Base-by-base conservation (phyloP, 2,329 filamentous ascomycete genomes). In the Aureobasidium uvarum region DNA sequence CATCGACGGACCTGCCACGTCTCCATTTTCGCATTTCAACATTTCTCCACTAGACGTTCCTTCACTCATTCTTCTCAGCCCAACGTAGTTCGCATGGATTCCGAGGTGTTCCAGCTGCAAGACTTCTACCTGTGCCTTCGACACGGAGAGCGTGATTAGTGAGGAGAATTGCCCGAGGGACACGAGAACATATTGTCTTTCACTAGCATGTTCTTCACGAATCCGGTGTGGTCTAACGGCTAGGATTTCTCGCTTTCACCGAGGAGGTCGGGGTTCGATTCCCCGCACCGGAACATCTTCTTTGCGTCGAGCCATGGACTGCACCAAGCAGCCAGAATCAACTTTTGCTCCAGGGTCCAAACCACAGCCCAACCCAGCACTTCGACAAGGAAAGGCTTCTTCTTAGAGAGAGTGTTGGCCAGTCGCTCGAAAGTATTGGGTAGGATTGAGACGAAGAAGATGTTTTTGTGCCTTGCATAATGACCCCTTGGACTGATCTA, bases 181-280 rank as follows among this genome's bases (percentile, higher is more conserved):
- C n/a, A n/a, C n/a, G n/a, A n/a, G n/a, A n/a, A n/a, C n/a, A n/a
- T n/a, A n/a, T n/a, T n/a, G n/a, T n/a, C n/a, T n/a, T n/a, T n/a
- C n/a, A n/a, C n/a, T n/a, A n/a, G n/a, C n/a, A n/a, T n/a, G n/a
- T 28, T 28, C 3, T 2, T 50, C n/a, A 52, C 10, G 5, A 33
- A 36, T 52, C 50, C 50, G 50, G 50, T 36, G 50, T 52, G 50
- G 50, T 52, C 50, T 36, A 52, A 46, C 43, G 43, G 43, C 43
- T 46, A 46, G 43, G 43, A 46, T 46, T 46, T 46, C 43, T 46
- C 43, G 43, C 43, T 46, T 31, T 33, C 48, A 51, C 48, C 48
- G 48, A 52, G 50, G 50, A 52, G 50, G 50, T 52, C 50, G 50
- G 50, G 50, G 50, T 52, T 52, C 50, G 50, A 52, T 52, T 52